Evolutionary conservation across 2,329 filamentous ascomycete genomes (phyloP).

Genomic region (Rhexocercosporidium sp.): DNA sequence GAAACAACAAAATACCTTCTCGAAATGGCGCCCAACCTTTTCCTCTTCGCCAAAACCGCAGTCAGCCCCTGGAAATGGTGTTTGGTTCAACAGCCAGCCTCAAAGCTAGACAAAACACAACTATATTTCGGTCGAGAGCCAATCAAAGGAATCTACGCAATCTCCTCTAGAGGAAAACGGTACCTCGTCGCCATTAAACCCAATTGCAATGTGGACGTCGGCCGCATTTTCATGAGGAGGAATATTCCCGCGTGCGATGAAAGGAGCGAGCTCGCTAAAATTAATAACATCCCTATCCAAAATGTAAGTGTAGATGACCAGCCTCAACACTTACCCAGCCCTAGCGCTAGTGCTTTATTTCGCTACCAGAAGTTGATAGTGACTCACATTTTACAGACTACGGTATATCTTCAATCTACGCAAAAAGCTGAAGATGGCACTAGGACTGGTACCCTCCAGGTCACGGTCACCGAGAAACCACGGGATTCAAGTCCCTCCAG

Average conservation of each 20-base stretch:
- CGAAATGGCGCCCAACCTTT: slow-evolving; percentile 23
- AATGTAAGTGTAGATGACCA: not conserved
- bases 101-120: slow-evolving; percentile 5
- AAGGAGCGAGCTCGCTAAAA: not conserved
- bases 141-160: slow-evolving; percentile 29
- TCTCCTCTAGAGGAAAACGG: slow-evolving; percentile 14
- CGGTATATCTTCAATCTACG: not conserved
- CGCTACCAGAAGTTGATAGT: not conserved
- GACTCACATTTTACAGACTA: not conserved
- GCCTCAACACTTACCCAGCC: not conserved
- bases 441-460: not conserved
- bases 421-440: not conserved
- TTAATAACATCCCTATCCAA: not conserved
- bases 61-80: slow-evolving; percentile 13
- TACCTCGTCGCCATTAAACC: slow-evolving; percentile 27
- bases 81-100: not conserved
- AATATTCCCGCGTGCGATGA: not conserved
- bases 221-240: slow-evolving; percentile 22
- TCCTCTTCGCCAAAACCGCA: slow-evolving; percentile 19
- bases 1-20: not conserved
- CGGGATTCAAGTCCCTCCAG: not conserved
- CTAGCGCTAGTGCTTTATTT: not conserved
- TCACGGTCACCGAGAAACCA: not conserved
- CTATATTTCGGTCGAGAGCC: slow-evolving; percentile 23
- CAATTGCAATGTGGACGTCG: slow-evolving; percentile 16